Evolutionary conservation across 2,329 filamentous ascomycete species (phyloP), one percentile per base, ranked within the genome.

Genomic region (Chrysosporium keratinophilum): DNA sequence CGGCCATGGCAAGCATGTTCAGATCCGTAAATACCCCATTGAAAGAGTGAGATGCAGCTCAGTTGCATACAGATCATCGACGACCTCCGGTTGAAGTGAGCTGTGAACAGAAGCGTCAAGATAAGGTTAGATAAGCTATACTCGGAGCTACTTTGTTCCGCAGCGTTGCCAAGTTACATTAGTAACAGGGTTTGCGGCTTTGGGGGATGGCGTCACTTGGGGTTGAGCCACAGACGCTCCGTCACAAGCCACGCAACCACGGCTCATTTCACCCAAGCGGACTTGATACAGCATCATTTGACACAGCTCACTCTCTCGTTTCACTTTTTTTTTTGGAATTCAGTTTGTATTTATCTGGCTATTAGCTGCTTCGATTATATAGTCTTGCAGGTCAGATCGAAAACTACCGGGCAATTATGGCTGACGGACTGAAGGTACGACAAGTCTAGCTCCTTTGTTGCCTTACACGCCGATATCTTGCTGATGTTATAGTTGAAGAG

Each of bases 341-440:
- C 19, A 12, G 12, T n/a, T 19, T 33, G 19, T 34, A 41, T 50
- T 12, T 17, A 9, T 23, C 20, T 28, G 3, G 7, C 46, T 17
- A 14, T 19, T n/a, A 19, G 11, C 37, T 48, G 12, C 20, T 45
- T 31, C 19, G n/a, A 5, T 3, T 11, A 40, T 17, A 9, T 31
- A 28, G 15, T 41, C 10, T 49, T 15, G 4, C 41, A 19, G 14
- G 15, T 19, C 17, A 3, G 42, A 12, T 33, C 33, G 2, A 17
- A 48, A 15, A 34, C 23, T n/a, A 28, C 23, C 11, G 19, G n/a
- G 17, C 35, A 46, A 54, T n/a, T 35, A 54, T 54, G 51, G 35
- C 51, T 54, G 51, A 54, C 15, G 51, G 51, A 19, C 14, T 23
- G 10, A 54, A 54, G 51, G 51, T 54, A 42, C 35, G 44, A 35